phyloP scores from a whole-genome alignment of 2,329 filamentous ascomycete genomes.

The Incumbomyces delicatus region DNA sequence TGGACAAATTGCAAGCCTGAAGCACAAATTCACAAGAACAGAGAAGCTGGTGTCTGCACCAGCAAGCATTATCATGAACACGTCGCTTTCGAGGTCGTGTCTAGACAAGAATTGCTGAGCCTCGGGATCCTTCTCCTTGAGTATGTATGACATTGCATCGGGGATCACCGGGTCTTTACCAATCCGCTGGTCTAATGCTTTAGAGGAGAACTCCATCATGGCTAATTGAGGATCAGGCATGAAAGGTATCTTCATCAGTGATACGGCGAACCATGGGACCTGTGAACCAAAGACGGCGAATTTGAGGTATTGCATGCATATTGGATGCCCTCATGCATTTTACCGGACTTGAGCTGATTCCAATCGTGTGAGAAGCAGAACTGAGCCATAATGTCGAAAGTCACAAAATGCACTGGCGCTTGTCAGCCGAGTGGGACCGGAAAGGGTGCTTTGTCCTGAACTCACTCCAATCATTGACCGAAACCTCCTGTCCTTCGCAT shows the following conservation, averaged over 20 bases:
- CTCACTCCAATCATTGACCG: slow-evolving; percentile 1
- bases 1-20: slow-evolving; percentile 19
- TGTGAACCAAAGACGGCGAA: slow-evolving; percentile 4
- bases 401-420: slow-evolving; percentile 1
- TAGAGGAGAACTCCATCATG: neutral
- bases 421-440: neutral
- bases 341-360: slow-evolving; percentile 2
- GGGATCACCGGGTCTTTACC: neutral
- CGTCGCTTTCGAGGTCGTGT: slow-evolving; percentile 4
- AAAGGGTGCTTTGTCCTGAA: neutral
- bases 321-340: slow-evolving; percentile 1
- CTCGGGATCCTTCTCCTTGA: slow-evolving; percentile 3
- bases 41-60: slow-evolving; percentile 5
- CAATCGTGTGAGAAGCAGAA: slow-evolving; percentile 4
- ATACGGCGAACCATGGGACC: neutral
- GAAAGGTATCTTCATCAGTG: slow-evolving; percentile 5
- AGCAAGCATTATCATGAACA: slow-evolving; percentile 4
- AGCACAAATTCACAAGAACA: slow-evolving; percentile 4
- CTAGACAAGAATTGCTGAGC: slow-evolving; percentile 1
- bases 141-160: slow-evolving; percentile 2
- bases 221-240: slow-evolving; percentile 1
- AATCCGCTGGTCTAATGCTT: slow-evolving; percentile 1
- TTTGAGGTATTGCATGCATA: neutral
- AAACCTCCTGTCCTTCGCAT: neutral
- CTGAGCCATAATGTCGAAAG: slow-evolving; percentile 6